Conservation (phyloP, 2,329 filamentous ascomycete species). For the Trichoderma sp. region DNA sequence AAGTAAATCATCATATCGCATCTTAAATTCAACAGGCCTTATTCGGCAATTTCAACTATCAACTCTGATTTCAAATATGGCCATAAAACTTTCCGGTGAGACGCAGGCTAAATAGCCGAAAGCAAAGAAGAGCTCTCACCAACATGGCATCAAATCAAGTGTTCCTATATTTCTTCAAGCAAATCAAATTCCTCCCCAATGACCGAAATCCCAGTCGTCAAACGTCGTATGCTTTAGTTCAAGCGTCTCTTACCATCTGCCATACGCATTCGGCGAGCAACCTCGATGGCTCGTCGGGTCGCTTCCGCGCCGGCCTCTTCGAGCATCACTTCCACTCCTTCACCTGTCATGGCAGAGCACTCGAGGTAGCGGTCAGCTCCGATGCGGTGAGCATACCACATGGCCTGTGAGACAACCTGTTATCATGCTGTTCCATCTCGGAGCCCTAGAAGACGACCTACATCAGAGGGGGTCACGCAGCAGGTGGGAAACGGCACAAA, state of each 20-base stretch:
- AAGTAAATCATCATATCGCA: neutral
- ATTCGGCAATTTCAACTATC: neutral
- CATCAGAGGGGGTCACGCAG: slow-evolving; percentile 33
- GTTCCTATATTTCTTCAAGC: neutral
- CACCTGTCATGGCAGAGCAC: slow-evolving; percentile 37
- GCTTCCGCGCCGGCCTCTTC: slow-evolving; percentile 29
- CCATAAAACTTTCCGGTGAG: neutral
- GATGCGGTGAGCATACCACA: slow-evolving; percentile 33
- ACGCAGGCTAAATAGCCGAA: neutral
- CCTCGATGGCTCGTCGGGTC: slow-evolving; percentile 22
- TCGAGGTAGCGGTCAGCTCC: slow-evolving; percentile 33
- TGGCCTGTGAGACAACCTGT: slow-evolving; percentile 25
- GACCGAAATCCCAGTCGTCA: neutral
- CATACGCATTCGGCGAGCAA: slow-evolving; percentile 17
- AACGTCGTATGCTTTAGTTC: neutral
- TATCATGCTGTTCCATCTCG: neutral
- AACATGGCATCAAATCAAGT: neutral
- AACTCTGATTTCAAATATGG: neutral
- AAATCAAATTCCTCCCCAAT: neutral
- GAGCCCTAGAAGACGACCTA: slow-evolving; percentile 14
- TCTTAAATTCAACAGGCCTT: neutral
- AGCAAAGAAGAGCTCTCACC: neutral
- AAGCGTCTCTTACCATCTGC: slow-evolving; percentile 23
- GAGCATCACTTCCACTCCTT: slow-evolving; percentile 34
- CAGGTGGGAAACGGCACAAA: slow-evolving; percentile 24